Conservation (phyloP, 306 rosid species). For the Prinsepia uniflora region DNA sequence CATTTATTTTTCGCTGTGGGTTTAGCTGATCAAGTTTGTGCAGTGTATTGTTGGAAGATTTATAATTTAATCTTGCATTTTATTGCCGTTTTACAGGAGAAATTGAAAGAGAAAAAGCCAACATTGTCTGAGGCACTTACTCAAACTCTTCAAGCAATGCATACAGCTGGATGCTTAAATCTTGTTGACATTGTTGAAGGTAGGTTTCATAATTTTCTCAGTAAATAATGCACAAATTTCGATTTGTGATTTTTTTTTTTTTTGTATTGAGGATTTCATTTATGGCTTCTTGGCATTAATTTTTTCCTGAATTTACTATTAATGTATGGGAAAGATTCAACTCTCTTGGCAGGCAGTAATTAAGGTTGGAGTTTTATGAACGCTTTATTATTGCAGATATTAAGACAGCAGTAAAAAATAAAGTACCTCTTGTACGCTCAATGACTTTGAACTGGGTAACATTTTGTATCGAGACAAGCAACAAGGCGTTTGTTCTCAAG, state of each 20-base stretch:
- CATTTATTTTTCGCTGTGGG: neutral
- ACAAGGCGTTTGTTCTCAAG: constrained; percentile 67
- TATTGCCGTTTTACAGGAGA: constrained; percentile 52
- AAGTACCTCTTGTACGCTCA: constrained; percentile 98
- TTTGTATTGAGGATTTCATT: neutral
- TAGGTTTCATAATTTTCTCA: constrained; percentile 32
- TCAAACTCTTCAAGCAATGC: constrained; percentile 90
- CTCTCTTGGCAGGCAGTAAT: neutral
- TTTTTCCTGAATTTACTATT: neutral
- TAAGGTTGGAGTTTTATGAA: constrained; percentile 20
- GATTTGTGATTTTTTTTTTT: neutral
- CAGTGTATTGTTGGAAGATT: neutral
- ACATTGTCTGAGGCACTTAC: constrained; percentile 58
- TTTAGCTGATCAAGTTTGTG: neutral
- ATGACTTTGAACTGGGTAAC: constrained; percentile 82
- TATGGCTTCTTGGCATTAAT: neutral
- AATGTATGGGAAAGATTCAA: neutral
- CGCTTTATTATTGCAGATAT: constrained; percentile 58
- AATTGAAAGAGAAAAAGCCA: constrained; percentile 97
- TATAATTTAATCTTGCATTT: constrained; percentile 9
- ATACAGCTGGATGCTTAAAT: constrained; percentile 85
- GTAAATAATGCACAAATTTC: constrained; percentile 5
- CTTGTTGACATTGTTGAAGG: constrained; percentile 88
- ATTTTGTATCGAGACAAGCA: constrained; percentile 87
- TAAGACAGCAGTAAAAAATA: constrained; percentile 77